Percentiles rank a stretch among this genome's conserved stretches.
phyloP scores from a whole-genome alignment of 2,329 filamentous ascomycete species.

The Cadophora sp. region DNA sequence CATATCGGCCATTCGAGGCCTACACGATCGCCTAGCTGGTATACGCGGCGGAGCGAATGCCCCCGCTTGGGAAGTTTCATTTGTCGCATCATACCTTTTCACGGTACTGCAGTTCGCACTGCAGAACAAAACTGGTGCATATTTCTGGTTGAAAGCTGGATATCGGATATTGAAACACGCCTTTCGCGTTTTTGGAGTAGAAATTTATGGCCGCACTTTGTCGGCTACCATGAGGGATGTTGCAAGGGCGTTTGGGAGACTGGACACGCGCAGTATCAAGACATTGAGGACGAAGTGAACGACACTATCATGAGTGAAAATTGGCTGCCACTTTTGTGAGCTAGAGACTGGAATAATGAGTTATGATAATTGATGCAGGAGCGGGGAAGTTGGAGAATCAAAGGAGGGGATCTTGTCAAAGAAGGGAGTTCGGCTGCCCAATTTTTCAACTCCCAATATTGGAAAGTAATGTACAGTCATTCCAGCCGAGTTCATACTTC shows the following conservation, averaged over 20 bases:
- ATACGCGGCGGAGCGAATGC: not conserved
- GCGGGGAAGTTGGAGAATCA: not conserved
- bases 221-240: conserved; percentile 20
- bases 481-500: too few species aligned
- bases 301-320: not conserved
- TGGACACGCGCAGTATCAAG: conserved; percentile 9
- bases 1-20: conserved; percentile 17
- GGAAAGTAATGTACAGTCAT: too few species aligned
- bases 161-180: conserved; percentile 25
- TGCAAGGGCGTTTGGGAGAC: conserved; percentile 19
- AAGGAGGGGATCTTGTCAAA: too few species aligned
- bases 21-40: conserved; percentile 8
- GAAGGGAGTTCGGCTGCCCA: too few species aligned
- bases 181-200: conserved; percentile 2
- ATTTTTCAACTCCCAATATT: too few species aligned
- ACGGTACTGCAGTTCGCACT: conserved; percentile 21
- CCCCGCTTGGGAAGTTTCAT: conserved; percentile 22
- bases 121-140: conserved; percentile 14
- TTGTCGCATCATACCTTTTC: conserved; percentile 29
- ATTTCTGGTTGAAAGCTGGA: conserved; percentile 23
- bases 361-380: not conserved
- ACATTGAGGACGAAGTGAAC: not conserved
- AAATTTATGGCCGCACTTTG: not conserved
- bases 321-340: not conserved
- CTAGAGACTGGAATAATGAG: not conserved